Evolutionary conservation across 2,329 filamentous ascomycete species (phyloP), one percentile per base, ranked within the genome.

Genomic region (Thermochaetoides dissita): DNA sequence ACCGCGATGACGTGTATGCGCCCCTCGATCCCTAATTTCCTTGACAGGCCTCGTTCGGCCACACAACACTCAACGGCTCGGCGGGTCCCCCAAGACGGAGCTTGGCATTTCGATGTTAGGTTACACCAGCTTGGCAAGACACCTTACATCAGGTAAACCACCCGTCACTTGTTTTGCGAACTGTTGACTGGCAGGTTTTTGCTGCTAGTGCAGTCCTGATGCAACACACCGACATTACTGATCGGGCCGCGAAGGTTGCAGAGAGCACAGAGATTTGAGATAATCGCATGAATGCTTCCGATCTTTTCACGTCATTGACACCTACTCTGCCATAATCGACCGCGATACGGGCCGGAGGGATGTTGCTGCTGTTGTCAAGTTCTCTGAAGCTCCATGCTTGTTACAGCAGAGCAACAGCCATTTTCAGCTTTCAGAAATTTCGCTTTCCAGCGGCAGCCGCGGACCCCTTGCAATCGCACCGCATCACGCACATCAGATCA

Each of bases 21-120:
- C 37, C 6, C 11, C 37, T 28, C 31, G 34, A 34, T 38, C 37
- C 40, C 39, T 45, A 45, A 45, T 41, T 30, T 41, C 43, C 12
- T 40, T 24, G 32, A n/a, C 32, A 24, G 17, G 17, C 5, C 17
- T 24, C 17, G 17, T 5, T 3, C 17, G 17, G 17, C 17, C 17
- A 5, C 17, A 24, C 17, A 24, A 24, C 17, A 5, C 17, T 24
- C 17, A 24, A 24, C 17, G 3, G 17, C 17, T 5, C 17, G 17
- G 17, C 17, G 17, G 17, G 17, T 24, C 17, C 5, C 17, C 17
- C 17, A 24, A 24, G 17, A 24, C 17, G 17, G 17, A 41, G 37
- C 24, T 32, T 24, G 30, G n/a, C 43, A 24, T 24, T 24, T 24
- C 17, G 5, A 42, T 46, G 44, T 36, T 31, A 34, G 9, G 8